Evolutionary conservation across 352 stramenopile species (phyloP).

Genomic region (Phytophthora sp.): DNA sequence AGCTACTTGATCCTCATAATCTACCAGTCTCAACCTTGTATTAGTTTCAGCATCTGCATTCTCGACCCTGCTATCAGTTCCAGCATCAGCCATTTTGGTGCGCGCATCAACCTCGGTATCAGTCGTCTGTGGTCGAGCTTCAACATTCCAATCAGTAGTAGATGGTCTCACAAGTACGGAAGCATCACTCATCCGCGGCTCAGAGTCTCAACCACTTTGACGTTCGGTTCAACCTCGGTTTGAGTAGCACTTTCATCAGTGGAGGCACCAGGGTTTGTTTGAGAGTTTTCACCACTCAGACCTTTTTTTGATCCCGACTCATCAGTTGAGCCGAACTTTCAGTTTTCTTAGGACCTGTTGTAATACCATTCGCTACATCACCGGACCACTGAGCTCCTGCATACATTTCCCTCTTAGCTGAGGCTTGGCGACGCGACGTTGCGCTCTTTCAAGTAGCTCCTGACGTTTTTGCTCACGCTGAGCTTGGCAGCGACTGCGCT

Average conservation of each 20-base stretch:
- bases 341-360: constrained; percentile 10
- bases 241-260: constrained; percentile 1
- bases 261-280: too few relatives aligned
- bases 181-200: background rate
- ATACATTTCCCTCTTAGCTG: constrained; percentile 21
- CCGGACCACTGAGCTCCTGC: constrained; percentile 14
- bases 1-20: too few relatives aligned
- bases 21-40: too few relatives aligned
- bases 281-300: background rate
- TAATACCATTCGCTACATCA: constrained; percentile 23
- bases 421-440: constrained; percentile 10
- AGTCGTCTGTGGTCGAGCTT: too few relatives aligned
- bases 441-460: too few relatives aligned
- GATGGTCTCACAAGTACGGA: background rate
- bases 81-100: too few relatives aligned
- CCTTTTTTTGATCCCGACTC: constrained; percentile 13
- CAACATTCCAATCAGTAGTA: too few relatives aligned
- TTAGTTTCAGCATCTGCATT: too few relatives aligned
- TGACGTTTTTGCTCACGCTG: constrained; percentile 21
- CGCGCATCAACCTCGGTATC: too few relatives aligned
- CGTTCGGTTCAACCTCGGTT: constrained; percentile 1
- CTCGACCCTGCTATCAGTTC: too few relatives aligned
- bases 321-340: constrained; percentile 28
- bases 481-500: constrained; percentile 6
- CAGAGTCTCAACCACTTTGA: background rate